Percentiles rank a stretch among this genome's conserved stretches.
phyloP scores from a whole-genome alignment of 2,329 filamentous ascomycete species.

The Neofusicoccum umdonicola region DNA sequence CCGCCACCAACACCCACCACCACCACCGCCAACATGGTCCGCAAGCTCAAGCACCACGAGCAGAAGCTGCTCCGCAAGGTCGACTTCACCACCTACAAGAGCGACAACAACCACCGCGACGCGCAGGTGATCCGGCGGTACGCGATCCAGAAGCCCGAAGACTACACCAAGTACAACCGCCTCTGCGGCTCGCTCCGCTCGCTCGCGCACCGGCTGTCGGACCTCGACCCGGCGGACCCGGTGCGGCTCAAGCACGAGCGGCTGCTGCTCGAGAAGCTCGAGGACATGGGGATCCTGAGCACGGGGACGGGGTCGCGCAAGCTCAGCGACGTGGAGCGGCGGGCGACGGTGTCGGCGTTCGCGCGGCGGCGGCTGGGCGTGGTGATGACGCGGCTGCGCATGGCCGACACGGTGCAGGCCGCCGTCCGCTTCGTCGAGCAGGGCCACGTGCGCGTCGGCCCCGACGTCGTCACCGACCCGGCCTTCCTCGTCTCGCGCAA shows the following conservation, averaged over 20 bases:
- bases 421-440: constrained; percentile 84
- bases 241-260: constrained; percentile 81
- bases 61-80: constrained; percentile 81
- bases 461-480: constrained; percentile 84
- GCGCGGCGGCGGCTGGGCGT: constrained; percentile 81
- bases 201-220: constrained; percentile 81
- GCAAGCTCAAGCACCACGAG: not conserved
- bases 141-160: constrained; percentile 83
- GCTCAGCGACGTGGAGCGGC: constrained; percentile 71
- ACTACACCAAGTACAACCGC: constrained; percentile 63
- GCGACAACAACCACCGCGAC: constrained; percentile 82
- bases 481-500: constrained; percentile 81
- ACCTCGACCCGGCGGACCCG: constrained; percentile 74
- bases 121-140: constrained; percentile 78
- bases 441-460: constrained; percentile 87
- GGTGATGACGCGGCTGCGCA: constrained; percentile 83
- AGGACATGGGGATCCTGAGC: constrained; percentile 84
- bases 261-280: constrained; percentile 84
- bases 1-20: not conserved
- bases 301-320: constrained; percentile 62
- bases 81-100: constrained; percentile 93
- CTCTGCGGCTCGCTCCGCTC: constrained; percentile 69
- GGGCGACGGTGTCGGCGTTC: constrained; percentile 85
- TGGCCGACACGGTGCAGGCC: constrained; percentile 87
- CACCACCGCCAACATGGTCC: not conserved